Evolutionary conservation across 2,329 filamentous ascomycete genomes (phyloP), one percentile per base, ranked within the genome.

Genomic region (Dothistroma septosporum): DNA sequence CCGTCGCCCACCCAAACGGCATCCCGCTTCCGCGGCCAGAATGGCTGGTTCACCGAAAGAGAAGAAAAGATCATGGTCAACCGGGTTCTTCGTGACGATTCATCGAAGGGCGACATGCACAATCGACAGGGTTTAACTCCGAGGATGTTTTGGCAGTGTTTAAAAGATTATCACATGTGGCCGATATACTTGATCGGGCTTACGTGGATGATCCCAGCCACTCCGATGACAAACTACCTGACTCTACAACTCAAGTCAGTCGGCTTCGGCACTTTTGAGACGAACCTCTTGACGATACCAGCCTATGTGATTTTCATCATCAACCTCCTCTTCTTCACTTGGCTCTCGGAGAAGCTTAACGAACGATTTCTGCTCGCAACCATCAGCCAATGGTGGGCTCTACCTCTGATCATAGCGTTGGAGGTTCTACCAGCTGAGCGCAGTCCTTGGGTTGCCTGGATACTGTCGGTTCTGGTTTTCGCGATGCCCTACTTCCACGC

Each of bases 61-160:
- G 85, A 87, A 61, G 84, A 87, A 66, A 76, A 77, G 55, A 88
- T 88, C 66, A 82, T 87, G 66, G 84, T 87, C 19, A 88, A 87
- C 66, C 78, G 85, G 0, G 76, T 85, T 14, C 75, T 86, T 1
- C 81, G 86, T 1, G 86, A 88, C 50, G 86, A 87, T 67, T 83
- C 83, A 0, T 79, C 77, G 52, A 85, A 85, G 64, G 82, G 82
- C n/a, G 79, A 79, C 62, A 85, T 85, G 83, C 82, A 85, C 69
- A 85, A 85, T 63, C 76, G 82, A 9, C 81, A 85, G 68, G 80
- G 56, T 0, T 71, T 86, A 5, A 78, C 76, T 0, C 70, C 76
- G 0, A 70, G 66, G 19, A 79, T 83, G 73, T 74, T 85, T n/a
- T 82, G 79, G 76, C 65, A 79, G 7, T 80, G 79, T 22, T 63